Evolutionary conservation across 1,139 yeast genomes (phyloP).

Genomic region (Kodamaea anthophila): DNA sequence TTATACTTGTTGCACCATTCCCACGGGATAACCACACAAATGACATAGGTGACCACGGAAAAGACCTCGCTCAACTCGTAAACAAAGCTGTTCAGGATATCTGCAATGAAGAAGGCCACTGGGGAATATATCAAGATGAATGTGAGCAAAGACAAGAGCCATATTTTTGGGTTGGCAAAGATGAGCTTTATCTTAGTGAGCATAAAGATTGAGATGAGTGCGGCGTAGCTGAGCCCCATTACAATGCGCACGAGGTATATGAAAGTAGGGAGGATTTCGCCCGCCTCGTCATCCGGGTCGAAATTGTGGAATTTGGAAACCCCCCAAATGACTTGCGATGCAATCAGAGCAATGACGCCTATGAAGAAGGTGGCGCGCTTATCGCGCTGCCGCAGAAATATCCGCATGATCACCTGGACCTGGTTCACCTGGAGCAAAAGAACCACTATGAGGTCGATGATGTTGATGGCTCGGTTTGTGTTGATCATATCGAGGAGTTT

Average conservation of each 20-base stretch:
- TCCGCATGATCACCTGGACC: slow-evolving; percentile 68
- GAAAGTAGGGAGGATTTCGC: slow-evolving; percentile 69
- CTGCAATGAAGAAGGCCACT: slow-evolving; percentile 71
- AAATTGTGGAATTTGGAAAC: slow-evolving; percentile 47
- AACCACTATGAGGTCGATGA: slow-evolving; percentile 59
- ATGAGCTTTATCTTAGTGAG: slow-evolving; percentile 52
- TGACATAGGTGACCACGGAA: slow-evolving; percentile 65
- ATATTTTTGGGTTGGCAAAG: slow-evolving; percentile 42
- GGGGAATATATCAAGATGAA: slow-evolving; percentile 57
- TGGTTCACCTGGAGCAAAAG: slow-evolving; percentile 63
- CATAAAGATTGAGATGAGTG: slow-evolving; percentile 55
- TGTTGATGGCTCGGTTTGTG: slow-evolving; percentile 42
- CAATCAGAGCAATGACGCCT: slow-evolving; percentile 52
- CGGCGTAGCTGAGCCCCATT: slow-evolving; percentile 65
- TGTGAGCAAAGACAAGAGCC: slow-evolving; percentile 54
- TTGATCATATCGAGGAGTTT: slow-evolving; percentile 44
- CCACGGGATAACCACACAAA: slow-evolving; percentile 77
- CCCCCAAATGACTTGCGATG: slow-evolving; percentile 67
- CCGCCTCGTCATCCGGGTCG: slow-evolving; percentile 34
- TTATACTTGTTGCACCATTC: slow-evolving; percentile 78
- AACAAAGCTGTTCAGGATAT: slow-evolving; percentile 67
- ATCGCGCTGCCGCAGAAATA: slow-evolving; percentile 67
- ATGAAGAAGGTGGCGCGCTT: slow-evolving; percentile 57
- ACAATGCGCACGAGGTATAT: slow-evolving; percentile 74
- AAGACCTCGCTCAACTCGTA: slow-evolving; percentile 68